Conservation (phyloP, 805 yeast genomes). For the Ogataea ganodermae region DNA sequence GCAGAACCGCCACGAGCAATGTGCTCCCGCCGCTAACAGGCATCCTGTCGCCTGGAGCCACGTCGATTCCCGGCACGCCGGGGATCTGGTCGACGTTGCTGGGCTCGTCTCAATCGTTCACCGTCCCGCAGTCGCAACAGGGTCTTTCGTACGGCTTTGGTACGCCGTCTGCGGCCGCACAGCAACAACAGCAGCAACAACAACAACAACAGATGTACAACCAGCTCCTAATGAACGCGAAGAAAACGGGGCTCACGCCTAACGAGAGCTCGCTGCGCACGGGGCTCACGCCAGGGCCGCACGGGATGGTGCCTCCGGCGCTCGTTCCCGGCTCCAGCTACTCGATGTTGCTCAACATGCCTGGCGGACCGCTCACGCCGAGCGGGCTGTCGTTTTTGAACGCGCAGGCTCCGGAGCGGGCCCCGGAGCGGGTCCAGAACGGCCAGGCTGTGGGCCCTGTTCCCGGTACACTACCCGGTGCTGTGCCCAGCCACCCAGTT, state of each 20-base stretch:
- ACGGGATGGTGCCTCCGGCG: conserved; percentile 34
- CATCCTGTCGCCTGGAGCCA: conserved; percentile 46
- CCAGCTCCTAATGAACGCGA: conserved; percentile 30
- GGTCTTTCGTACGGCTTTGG: conserved; percentile 9
- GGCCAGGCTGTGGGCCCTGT: no score
- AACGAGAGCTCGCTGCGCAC: conserved; percentile 72
- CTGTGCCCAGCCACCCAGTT: no score
- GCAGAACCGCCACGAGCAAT: conserved; percentile 35
- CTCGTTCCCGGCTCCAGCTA: conserved; percentile 20
- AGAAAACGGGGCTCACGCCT: conserved; percentile 69
- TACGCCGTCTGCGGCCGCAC: conserved; percentile 11
- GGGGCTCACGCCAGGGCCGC: conserved; percentile 70
- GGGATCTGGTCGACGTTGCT: conserved; percentile 54
- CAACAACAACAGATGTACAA: conserved; percentile 25
- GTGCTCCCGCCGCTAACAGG: conserved; percentile 50
- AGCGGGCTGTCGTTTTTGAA: conserved; percentile 25
- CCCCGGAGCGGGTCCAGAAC: no score
- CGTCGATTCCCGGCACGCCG: conserved; percentile 52
- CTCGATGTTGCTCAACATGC: conserved; percentile 26
- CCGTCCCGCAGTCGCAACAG: conserved; percentile 15
- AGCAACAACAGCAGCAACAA: conserved; percentile 12
- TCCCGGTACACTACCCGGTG: no score
- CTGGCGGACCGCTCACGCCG: conserved; percentile 31
- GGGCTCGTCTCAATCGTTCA: conserved; percentile 36
- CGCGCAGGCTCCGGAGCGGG: no score